Evolutionary conservation across 169 alveolate genomes (phyloP), one percentile per base, ranked within the genome.

Genomic region (Plasmodium relictum): DNA sequence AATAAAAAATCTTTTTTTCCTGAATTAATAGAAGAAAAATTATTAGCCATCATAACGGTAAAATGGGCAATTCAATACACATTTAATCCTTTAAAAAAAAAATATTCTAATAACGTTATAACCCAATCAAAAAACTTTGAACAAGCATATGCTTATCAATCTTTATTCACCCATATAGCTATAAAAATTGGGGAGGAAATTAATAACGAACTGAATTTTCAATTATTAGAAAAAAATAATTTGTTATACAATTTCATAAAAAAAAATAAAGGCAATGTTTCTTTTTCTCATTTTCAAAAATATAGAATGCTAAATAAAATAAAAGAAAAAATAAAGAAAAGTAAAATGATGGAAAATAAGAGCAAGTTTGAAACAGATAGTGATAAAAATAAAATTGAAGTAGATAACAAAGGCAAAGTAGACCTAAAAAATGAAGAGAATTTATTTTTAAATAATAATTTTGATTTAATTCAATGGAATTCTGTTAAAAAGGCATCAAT

Each of bases 161-260:
- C 93, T 2, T 88, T 94, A 2, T 89, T 94, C 12, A 91, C 95
- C 1, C 94, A 94, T 68, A 78, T 93, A 24, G 95, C 96, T 22
- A 88, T 94, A 4, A 91, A 92, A 12, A 88, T 94, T 59, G 96
- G 96, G 20, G 95, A 94, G n/a, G 96, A 94, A 70, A 58, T 94
- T 5, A 90, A 92, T 45, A 91, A 92, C 24, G 74, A 92, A 86
- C n/a, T 86, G 52, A 85, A 85, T 31, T 70, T 70, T 3, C 83
- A 78, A 16, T 42, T 80, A 16, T 68, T 83, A 4, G 88, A 80
- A 52, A 69, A 37, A 68, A 76, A 74, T 18, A 73, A 85, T 18
- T 70, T 63, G 3, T 52, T 74, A 16, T 72, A 71, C 61, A 58
- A 71, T 31, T 88, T 37, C 50, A 66, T 88, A 10, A 88, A 85